phyloP scores from a whole-genome alignment of 2,329 filamentous ascomycete genomes.

The Monilinia polystroma region DNA sequence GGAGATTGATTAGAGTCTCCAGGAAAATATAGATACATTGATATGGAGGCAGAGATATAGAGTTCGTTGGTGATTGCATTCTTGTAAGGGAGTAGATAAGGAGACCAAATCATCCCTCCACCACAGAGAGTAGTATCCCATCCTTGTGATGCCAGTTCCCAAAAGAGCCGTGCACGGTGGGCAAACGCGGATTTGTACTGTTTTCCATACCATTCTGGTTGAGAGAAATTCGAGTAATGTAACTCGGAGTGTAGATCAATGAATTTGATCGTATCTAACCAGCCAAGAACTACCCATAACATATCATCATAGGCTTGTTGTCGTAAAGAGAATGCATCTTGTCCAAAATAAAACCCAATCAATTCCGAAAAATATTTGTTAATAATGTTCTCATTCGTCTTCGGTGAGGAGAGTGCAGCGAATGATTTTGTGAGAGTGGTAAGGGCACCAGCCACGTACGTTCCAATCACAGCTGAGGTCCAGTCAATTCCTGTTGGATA shows the following conservation, averaged over 20 bases:
- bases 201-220: constrained; percentile 66
- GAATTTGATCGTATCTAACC: constrained; percentile 81
- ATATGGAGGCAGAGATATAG: constrained; percentile 78
- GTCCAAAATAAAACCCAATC: constrained; percentile 79
- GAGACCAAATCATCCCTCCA: constrained; percentile 92
- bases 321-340: constrained; percentile 73
- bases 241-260: constrained; percentile 65
- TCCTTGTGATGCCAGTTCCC: constrained; percentile 72
- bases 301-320: constrained; percentile 89
- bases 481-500: constrained; percentile 91
- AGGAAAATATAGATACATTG: constrained; percentile 88
- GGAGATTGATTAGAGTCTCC: constrained; percentile 74
- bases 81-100: constrained; percentile 78
- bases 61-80: constrained; percentile 96
- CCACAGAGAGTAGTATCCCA: constrained; percentile 81
- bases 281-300: constrained; percentile 90
- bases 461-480: constrained; percentile 79
- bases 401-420: constrained; percentile 41
- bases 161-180: constrained; percentile 81
- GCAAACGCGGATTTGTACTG: constrained; percentile 76
- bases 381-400: constrained; percentile 69
- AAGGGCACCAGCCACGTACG: constrained; percentile 72
- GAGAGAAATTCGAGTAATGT: constrained; percentile 53
- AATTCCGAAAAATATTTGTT: constrained; percentile 78
- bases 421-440: constrained; percentile 67